Percentiles rank a stretch among this genome's conserved stretches.
Conservation (phyloP, 2,329 filamentous ascomycete species). For the Teratosphaeria gauchensis region DNA sequence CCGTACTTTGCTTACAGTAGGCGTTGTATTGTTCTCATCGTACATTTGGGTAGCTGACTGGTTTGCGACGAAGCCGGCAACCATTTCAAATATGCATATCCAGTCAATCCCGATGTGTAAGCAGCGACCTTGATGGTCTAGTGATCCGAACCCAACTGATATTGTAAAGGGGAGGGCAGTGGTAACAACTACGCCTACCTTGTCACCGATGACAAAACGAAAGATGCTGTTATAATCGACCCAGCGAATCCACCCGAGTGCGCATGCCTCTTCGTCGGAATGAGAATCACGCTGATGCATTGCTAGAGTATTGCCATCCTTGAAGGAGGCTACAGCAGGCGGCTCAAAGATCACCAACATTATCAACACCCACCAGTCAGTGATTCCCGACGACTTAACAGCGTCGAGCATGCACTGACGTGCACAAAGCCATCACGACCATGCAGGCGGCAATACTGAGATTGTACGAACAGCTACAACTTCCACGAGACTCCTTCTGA, state of each 20-base stretch:
- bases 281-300: constrained; percentile 1
- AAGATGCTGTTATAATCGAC: constrained; percentile 57
- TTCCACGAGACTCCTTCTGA: background rate
- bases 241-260: constrained; percentile 72
- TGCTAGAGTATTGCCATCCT: constrained; percentile 48
- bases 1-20: constrained; percentile 14
- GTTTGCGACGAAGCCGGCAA: constrained; percentile 10
- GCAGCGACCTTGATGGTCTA: constrained; percentile 25
- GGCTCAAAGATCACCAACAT: constrained; percentile 81
- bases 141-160: background rate
- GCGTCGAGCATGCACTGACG: background rate
- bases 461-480: constrained; percentile 46
- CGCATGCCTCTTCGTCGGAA: constrained; percentile 18
- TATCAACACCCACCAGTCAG: constrained; percentile 94
- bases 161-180: constrained; percentile 56
- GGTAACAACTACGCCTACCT: constrained; percentile 77
- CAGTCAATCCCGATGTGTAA: constrained; percentile 82
- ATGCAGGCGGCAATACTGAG: constrained; percentile 82
- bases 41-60: constrained; percentile 14
- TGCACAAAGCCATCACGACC: constrained; percentile 71
- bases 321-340: constrained; percentile 62
- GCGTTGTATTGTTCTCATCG: constrained; percentile 9
- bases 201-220: constrained; percentile 41
- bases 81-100: constrained; percentile 58
- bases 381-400: constrained; percentile 3